These are phyloP conservation scores for Xylaria polymorpha DNA, from an alignment of 2,329 filamentous ascomycete species.

Conservation along the genomic window DNA sequence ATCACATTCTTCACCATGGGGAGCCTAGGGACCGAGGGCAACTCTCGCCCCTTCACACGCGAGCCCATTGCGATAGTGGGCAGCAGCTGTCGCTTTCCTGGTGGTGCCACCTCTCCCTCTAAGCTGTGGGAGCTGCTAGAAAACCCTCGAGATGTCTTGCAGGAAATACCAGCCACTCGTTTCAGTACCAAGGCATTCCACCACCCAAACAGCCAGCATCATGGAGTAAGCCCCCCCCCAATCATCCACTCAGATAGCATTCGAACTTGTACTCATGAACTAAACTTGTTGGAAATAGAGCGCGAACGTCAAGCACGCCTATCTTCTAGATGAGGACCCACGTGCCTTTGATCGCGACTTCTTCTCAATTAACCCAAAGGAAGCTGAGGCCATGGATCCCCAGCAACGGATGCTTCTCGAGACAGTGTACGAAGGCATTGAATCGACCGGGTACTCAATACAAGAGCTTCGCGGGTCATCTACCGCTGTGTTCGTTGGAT, in stretches of 20 bases:
- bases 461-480: constrained; percentile 20
- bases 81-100: constrained; percentile 38
- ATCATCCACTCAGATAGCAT: background rate
- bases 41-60: background rate
- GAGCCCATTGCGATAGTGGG: constrained; percentile 42
- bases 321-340: constrained; percentile 53
- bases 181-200: constrained; percentile 52
- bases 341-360: constrained; percentile 51
- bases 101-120: constrained; percentile 25
- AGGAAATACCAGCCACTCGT: constrained; percentile 47
- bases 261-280: background rate
- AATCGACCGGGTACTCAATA: constrained; percentile 17
- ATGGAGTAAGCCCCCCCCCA: constrained; percentile 42
- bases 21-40: background rate
- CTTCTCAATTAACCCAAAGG: constrained; percentile 32
- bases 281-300: background rate
- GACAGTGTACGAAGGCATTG: constrained; percentile 29
- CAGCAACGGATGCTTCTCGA: constrained; percentile 36
- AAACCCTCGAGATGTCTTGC: constrained; percentile 21
- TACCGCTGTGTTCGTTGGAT: constrained; percentile 30
- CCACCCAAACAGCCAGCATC: constrained; percentile 50
- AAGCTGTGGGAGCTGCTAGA: constrained; percentile 35
- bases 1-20: background rate
- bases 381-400: constrained; percentile 33
- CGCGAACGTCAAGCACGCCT: constrained; percentile 50